Percentiles rank a stretch among this genome's conserved stretches.
These are phyloP conservation scores for Priceomyces fermenticarens DNA, from an alignment of 805 yeast genomes.

Conservation along the genomic window DNA sequence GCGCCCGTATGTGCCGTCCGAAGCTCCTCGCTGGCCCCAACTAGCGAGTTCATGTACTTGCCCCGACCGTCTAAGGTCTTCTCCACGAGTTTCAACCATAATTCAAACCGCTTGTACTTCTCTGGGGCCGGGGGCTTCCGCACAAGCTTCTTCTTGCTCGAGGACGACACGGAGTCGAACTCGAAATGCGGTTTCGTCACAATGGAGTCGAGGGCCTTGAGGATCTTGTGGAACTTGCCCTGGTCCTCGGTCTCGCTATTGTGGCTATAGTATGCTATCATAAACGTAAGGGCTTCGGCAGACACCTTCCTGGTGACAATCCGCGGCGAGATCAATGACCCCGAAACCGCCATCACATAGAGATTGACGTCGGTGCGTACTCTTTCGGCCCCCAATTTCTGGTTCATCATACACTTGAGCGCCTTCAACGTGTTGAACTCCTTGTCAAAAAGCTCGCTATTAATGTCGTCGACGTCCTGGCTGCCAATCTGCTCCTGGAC, in stretches of 20 bases:
- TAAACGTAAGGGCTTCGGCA: constrained; percentile 64
- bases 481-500: constrained; percentile 48
- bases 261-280: constrained; percentile 38
- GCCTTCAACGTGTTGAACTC: constrained; percentile 79
- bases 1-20: constrained; percentile 38
- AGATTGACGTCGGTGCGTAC: constrained; percentile 43
- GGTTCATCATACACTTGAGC: constrained; percentile 68
- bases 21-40: constrained; percentile 87
- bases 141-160: constrained; percentile 23
- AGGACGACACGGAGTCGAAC: constrained; percentile 28
- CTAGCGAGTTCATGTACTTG: constrained; percentile 76
- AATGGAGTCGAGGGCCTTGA: constrained; percentile 49
- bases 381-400: constrained; percentile 58
- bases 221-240: constrained; percentile 53
- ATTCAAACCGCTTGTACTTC: constrained; percentile 52
- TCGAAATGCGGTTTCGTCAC: constrained; percentile 37
- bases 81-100: constrained; percentile 68
- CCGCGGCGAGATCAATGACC: constrained; percentile 72
- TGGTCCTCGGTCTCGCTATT: constrained; percentile 25
- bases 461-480: constrained; percentile 34
- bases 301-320: constrained; percentile 74
- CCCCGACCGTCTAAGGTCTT: constrained; percentile 82
- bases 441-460: constrained; percentile 56
- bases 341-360: constrained; percentile 59
- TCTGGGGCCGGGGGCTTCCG: constrained; percentile 36